Evolutionary conservation across 352 stramenopile genomes (phyloP).

Genomic region (Ophiocytium majus): DNA sequence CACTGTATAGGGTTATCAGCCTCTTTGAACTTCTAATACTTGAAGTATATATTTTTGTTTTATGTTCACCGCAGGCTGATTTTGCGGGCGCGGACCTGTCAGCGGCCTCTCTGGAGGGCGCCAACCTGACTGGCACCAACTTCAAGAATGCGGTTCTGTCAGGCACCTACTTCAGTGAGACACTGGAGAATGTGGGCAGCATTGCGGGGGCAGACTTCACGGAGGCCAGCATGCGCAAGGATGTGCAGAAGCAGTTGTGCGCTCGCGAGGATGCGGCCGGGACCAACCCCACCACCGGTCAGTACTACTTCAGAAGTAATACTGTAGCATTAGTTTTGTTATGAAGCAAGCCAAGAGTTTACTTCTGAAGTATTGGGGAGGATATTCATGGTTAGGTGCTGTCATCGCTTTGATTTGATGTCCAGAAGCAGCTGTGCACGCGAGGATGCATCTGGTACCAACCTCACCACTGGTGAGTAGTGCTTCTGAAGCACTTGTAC

Average conservation of each 20-base stretch:
- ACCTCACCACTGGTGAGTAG: no score
- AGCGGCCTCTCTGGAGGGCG: slow-evolving; percentile 32
- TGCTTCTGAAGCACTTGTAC: no score
- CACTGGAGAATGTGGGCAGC: slow-evolving; percentile 30
- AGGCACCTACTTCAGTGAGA: slow-evolving; percentile 52
- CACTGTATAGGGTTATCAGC: no score
- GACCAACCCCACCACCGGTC: slow-evolving; percentile 46
- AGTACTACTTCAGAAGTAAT: no score
- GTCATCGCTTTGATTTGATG: no score
- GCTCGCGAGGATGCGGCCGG: slow-evolving; percentile 36
- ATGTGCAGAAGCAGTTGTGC: slow-evolving; percentile 50
- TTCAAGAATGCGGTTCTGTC: slow-evolving; percentile 36
- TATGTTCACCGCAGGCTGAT: no score
- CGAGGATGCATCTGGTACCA: no score
- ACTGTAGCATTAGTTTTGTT: no score
- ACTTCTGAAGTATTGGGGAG: neutral
- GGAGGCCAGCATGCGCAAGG: slow-evolving; percentile 51
- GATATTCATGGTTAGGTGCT: neutral
- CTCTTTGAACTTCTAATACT: no score
- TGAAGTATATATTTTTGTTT: no score
- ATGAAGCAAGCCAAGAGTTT: no score
- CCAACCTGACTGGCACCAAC: slow-evolving; percentile 29
- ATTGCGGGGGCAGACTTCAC: slow-evolving; percentile 52
- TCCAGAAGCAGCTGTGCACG: no score
- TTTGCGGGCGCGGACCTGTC: slow-evolving; percentile 51